Conservation (phyloP, 257 asterid genomes). For the Catharanthus roseus region DNA sequence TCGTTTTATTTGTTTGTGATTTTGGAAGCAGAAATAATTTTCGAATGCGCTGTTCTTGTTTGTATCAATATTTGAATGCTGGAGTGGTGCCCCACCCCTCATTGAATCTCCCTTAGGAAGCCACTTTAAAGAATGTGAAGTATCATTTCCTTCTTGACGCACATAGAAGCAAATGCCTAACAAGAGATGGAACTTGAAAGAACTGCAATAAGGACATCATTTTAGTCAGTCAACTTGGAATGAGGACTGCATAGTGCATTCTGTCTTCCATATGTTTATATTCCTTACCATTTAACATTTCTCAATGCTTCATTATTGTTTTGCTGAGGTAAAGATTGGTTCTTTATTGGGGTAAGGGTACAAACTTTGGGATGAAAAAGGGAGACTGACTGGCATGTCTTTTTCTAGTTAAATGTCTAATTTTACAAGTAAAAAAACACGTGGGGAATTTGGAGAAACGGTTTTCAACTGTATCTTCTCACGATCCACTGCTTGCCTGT, state of each 20-base stretch:
- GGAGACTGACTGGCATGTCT: neutral
- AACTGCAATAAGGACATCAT: neutral
- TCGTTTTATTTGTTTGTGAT: neutral
- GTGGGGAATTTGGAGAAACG: neutral
- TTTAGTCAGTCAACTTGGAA: slow-evolving; percentile 1
- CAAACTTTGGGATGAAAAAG: neutral
- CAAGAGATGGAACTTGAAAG: neutral
- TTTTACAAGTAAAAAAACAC: neutral
- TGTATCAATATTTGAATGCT: neutral
- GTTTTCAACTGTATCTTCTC: neutral
- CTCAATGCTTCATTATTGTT: neutral
- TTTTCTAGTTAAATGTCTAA: neutral
- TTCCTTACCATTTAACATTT: neutral
- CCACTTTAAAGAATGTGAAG: neutral
- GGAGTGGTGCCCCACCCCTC: neutral
- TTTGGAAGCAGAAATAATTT: neutral
- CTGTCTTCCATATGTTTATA: neutral
- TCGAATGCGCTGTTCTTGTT: neutral
- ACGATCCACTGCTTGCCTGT: neutral
- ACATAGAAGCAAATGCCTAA: neutral
- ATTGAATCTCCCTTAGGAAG: neutral
- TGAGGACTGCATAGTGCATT: neutral
- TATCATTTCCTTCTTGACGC: neutral
- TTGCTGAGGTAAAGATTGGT: neutral
- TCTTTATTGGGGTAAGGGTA: neutral